Evolutionary conservation across 2,329 filamentous ascomycete species (phyloP), one percentile per base, ranked within the genome.

Genomic region (Sporothrix schenckii): DNA sequence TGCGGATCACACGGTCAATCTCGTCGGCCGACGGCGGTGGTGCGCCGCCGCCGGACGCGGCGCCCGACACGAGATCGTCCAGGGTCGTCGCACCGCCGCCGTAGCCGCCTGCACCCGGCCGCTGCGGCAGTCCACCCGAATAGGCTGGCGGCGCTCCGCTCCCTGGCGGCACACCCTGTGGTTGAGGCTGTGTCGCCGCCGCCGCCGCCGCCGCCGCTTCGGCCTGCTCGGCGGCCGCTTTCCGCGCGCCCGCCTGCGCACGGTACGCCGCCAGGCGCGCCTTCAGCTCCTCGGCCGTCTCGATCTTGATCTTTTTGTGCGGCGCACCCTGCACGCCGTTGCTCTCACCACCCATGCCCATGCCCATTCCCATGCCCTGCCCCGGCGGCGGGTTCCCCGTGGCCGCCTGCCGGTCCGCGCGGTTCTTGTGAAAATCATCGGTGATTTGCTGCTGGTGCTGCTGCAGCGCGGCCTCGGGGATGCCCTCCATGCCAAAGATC

Each of bases 401-500:
- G 10, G 88, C 86, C 65, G 91, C 89, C 74, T 92, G 90, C 71
- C 93, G 88, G 76, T 97, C 92, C 71, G 91, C 91, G 80, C 97
- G 92, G 34, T 89, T 90, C 78, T 93, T 89, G 80, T 96, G 94
- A 80, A 91, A 97, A 80, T 91, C 90, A 75, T 92, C 88, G 73
- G 93, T 88, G 78, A 98, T 92, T 76, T 92, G 89, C 80, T 95
- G 92, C 78, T 92, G 91, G 83, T 97, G 94, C 77, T 91, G 88
- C 76, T 92, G 87, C 71, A 92, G 83, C 73, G 96, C 87, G 71
- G 97, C 92, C 71, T 93, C 91, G 2, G 95, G 95, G 50, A 98
- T 92, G 77, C 95, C 95, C 80, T 97, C 93, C 92, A 97, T 97
- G 77, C 94, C 95, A 79, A 98, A 99, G 77, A 99, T 97, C 81